These are phyloP conservation scores for Immersiporthe knoxdaviesiana DNA, from an alignment of 2,329 filamentous ascomycete genomes.

Conservation along the genomic window DNA sequence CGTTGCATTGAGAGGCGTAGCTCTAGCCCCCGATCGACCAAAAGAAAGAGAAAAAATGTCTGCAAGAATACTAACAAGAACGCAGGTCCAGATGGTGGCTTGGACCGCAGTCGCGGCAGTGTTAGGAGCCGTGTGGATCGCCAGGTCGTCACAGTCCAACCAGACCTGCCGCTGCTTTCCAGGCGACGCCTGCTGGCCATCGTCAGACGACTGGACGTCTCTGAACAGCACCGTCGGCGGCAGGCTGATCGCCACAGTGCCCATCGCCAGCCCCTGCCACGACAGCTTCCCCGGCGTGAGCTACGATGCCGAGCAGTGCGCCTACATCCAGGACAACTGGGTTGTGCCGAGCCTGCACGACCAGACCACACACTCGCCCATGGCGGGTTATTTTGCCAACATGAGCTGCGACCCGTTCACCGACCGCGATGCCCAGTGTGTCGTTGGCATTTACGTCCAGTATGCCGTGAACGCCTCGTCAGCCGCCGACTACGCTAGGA, in stretches of 20 bases:
- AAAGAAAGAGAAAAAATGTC: conserved; percentile 3
- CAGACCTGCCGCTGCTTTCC: conserved; percentile 51
- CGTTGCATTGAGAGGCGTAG: background rate
- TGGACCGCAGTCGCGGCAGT: conserved; percentile 1
- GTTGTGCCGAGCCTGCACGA: conserved; percentile 27
- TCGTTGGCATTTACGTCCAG: conserved; percentile 41
- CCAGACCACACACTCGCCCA: conserved; percentile 16
- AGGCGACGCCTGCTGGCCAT: conserved; percentile 57
- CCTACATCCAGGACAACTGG: conserved; percentile 26
- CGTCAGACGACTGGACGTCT: conserved; percentile 44
- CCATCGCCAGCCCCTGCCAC: conserved; percentile 48
- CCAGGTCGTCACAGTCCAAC: background rate
- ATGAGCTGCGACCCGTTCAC: conserved; percentile 37
- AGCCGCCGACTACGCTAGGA: conserved; percentile 31
- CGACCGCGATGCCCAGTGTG: conserved; percentile 43
- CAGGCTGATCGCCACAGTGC: conserved; percentile 53
- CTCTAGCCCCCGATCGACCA: background rate
- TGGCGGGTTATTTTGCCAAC: conserved; percentile 35
- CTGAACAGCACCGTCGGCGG: conserved; percentile 58
- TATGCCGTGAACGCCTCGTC: conserved; percentile 37
- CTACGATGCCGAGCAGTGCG: conserved; percentile 28
- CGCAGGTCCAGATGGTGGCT: conserved; percentile 1
- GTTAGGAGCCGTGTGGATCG: conserved; percentile 8
- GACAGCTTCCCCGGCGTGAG: conserved; percentile 14
- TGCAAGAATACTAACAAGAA: background rate